Conservation (phyloP, 2,329 filamentous ascomycete species). For the Penicillium sp. region DNA sequence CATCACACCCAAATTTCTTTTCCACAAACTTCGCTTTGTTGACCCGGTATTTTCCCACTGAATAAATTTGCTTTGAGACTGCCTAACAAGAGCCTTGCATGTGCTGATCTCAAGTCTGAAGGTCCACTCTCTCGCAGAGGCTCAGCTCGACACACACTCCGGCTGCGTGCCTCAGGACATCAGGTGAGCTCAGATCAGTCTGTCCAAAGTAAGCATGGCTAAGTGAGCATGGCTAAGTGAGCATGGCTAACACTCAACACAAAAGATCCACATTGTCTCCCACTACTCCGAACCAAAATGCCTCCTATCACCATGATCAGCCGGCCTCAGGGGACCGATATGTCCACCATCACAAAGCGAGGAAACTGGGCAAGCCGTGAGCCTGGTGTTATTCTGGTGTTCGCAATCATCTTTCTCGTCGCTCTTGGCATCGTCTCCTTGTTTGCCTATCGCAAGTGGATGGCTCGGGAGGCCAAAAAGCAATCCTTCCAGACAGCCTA, state of each 20-base stretch:
- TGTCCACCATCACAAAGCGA: constrained; percentile 45
- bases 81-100: background rate
- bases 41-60: too few relatives aligned
- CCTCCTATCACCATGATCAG: constrained; percentile 37
- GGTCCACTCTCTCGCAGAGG: background rate
- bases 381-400: constrained; percentile 67
- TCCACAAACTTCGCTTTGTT: background rate
- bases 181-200: background rate
- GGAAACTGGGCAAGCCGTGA: constrained; percentile 63
- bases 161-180: background rate
- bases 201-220: background rate
- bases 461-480: constrained; percentile 38
- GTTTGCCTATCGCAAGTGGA: constrained; percentile 56
- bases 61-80: background rate
- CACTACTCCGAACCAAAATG: constrained; percentile 25
- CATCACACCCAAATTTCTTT: background rate
- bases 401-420: constrained; percentile 66
- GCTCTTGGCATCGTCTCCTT: constrained; percentile 57
- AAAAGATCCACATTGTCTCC: background rate
- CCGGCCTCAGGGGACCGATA: constrained; percentile 10
- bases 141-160: background rate
- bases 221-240: too few relatives aligned
- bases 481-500: constrained; percentile 24
- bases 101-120: background rate
- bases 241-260: background rate